Evolutionary conservation across 139 green algal genomes (phyloP).

Genomic region (Penium margaritaceum): DNA sequence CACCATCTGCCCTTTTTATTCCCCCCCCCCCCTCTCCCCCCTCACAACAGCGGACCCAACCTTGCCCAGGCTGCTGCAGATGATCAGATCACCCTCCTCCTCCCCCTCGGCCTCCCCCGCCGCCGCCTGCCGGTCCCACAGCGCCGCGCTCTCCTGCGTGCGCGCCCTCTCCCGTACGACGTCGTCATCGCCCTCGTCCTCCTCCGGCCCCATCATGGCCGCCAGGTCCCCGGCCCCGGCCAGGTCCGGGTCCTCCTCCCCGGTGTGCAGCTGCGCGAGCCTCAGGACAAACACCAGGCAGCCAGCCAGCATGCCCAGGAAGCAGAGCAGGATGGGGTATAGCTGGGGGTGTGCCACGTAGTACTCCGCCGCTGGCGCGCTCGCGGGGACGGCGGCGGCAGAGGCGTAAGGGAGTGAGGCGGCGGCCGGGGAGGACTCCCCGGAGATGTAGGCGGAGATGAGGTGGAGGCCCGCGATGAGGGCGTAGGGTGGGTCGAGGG

Average conservation of each 20-base stretch:
- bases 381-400: neutral
- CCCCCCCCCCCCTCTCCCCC: neutral
- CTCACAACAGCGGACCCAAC: neutral
- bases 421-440: neutral
- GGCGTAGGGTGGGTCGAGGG: slow-evolving; percentile 33
- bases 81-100: slow-evolving; percentile 25
- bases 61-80: slow-evolving; percentile 32
- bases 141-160: slow-evolving; percentile 18
- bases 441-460: slow-evolving; percentile 3
- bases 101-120: neutral
- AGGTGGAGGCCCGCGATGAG: slow-evolving; percentile 28
- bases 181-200: slow-evolving; percentile 16
- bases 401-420: too few species aligned
- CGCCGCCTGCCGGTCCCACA: slow-evolving; percentile 5
- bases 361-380: neutral
- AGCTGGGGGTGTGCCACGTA: neutral
- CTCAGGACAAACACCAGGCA: too few species aligned
- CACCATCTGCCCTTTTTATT: neutral
- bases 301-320: neutral
- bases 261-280: neutral
- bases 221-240: neutral
- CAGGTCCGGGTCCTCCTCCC: neutral
- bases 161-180: slow-evolving; percentile 23
- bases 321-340: neutral
- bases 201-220: neutral